Conservation (phyloP, 805 yeast species). For the Wickerhamiella kurtzmanii region DNA sequence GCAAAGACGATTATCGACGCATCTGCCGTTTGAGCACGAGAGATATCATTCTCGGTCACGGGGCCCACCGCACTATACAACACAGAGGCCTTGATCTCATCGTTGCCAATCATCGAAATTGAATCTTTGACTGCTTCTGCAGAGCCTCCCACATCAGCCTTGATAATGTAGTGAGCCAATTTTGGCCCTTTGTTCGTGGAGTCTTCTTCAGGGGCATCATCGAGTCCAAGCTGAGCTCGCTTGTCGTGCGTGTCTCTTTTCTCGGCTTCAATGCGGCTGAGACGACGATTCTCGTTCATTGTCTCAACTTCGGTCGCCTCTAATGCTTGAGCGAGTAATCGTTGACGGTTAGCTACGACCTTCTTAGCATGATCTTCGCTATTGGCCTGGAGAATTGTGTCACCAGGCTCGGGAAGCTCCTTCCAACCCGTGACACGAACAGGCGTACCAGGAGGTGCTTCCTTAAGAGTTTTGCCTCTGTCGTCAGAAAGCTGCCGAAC, state of each 20-base stretch:
- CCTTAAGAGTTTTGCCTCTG: slow-evolving; percentile 43
- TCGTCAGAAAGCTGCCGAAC: slow-evolving; percentile 71
- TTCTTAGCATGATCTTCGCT: slow-evolving; percentile 63
- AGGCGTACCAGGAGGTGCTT: slow-evolving; percentile 78
- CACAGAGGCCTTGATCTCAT: slow-evolving; percentile 61
- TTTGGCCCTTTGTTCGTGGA: slow-evolving; percentile 21
- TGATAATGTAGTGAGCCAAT: slow-evolving; percentile 51
- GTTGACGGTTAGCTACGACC: slow-evolving; percentile 51
- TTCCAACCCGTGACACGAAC: slow-evolving; percentile 93
- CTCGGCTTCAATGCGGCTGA: slow-evolving; percentile 34
- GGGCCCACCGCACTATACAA: slow-evolving; percentile 67
- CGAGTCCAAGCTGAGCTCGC: slow-evolving; percentile 48
- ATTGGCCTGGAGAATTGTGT: slow-evolving; percentile 61
- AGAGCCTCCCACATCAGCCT: slow-evolving; percentile 90
- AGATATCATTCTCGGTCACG: slow-evolving; percentile 53
- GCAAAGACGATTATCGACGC: slow-evolving; percentile 75
- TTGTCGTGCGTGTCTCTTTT: slow-evolving; percentile 43
- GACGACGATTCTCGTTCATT: slow-evolving; percentile 52
- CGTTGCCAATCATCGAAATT: slow-evolving; percentile 71
- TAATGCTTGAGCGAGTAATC: slow-evolving; percentile 37
- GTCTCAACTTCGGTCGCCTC: slow-evolving; percentile 54
- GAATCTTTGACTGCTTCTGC: slow-evolving; percentile 85
- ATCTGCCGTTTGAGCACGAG: slow-evolving; percentile 52
- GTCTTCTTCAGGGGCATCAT: slow-evolving; percentile 25
- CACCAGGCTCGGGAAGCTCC: slow-evolving; percentile 84